Base-by-base conservation (phyloP, 148 eudicot genomes). In the Vaccinium vitisidaea region DNA sequence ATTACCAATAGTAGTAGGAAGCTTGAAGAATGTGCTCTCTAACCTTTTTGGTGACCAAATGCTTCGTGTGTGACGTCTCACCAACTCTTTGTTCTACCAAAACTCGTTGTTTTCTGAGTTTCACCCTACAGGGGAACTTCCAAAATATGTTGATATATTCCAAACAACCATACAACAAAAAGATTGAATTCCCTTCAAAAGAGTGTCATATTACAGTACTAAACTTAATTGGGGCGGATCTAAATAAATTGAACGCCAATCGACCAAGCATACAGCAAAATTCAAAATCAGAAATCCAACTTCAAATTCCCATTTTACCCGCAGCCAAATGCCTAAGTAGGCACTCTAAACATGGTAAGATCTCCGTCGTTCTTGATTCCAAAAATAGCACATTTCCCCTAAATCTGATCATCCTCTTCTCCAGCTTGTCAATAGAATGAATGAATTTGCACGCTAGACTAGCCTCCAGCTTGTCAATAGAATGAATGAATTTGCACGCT, bases 11-110 rank as follows among this genome's bases (percentile, higher is more conserved):
- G 82, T 59, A 79, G 84, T 82, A 70, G 77, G 36, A 67, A 69
- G 48, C 12, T 25, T 10, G 77, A 70, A 71, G 84, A 48, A 25
- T 69, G 77, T 81, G 83, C 83, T 81, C 16, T 67, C 55, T 14
- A 27, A 65, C 58, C 58, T 48, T 48, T 63, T 67, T 53, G 83
- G 75, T 81, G 43, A 49, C 76, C 58, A 43, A 69, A 74, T 81
- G 75, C 58, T 43, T 67, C 13, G 2, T 49, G 2, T 49, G 49
- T 67, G 75, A 65, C 21, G 61, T 48, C 46, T 65, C 59, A 81
- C 75, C 83, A 46, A 23, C 75, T 67, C 76, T 67, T 43, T 23
- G n/a, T 67, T 32, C 56, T 46, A 81, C 75, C 56, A 49, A 23
- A 81, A 43, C 55, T 46, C 19, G 36, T 61, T 21, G 39, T 81